Percentiles rank a stretch among this genome's conserved stretches.
These are phyloP conservation scores for Vanrija sp. DNA, from an alignment of 1,284 basidiomycete species.

Conservation along the genomic window DNA sequence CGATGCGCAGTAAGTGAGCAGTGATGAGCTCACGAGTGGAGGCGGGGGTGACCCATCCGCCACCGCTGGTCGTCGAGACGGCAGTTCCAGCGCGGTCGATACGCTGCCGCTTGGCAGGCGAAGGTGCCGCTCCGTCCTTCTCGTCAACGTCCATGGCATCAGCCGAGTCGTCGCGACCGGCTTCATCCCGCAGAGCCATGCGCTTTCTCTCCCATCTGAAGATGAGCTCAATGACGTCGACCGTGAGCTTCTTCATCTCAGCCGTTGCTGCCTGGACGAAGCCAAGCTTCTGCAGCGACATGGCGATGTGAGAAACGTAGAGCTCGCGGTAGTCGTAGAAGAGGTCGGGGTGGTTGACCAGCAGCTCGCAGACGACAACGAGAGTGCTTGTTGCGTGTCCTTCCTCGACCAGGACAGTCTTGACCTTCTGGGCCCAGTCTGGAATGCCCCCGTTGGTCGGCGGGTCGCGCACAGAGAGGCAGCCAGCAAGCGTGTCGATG, in stretches of 20 bases:
- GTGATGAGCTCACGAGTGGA: conserved; percentile 83
- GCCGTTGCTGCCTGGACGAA: conserved; percentile 68
- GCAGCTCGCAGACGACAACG: conserved; percentile 84
- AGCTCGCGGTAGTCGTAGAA: conserved; percentile 92
- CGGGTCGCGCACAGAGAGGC: conserved; percentile 61
- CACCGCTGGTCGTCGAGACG: conserved; percentile 44
- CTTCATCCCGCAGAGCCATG: conserved; percentile 51
- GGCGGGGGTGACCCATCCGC: conserved; percentile 70
- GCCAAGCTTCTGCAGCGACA: conserved; percentile 82
- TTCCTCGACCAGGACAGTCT: conserved; percentile 85
- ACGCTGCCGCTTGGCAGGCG: conserved; percentile 50
- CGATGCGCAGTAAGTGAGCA: conserved; percentile 86
- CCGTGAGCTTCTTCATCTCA: conserved; percentile 75
- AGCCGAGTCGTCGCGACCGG: conserved; percentile 10
- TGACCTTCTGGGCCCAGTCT: conserved; percentile 86
- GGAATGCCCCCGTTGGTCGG: conserved; percentile 58
- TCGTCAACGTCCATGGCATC: conserved; percentile 49
- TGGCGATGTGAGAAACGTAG: conserved; percentile 95
- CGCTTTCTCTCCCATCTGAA: conserved; percentile 75
- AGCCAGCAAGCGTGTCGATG: conserved; percentile 83
- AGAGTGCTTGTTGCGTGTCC: conserved; percentile 76
- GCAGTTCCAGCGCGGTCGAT: conserved; percentile 52
- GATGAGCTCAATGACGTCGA: conserved; percentile 81
- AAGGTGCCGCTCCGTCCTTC: conserved; percentile 24
- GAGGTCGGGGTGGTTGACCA: conserved; percentile 84